Evolutionary conservation across 352 stramenopile species (phyloP), one percentile per base, ranked within the genome.

Genomic region (Thalassiosira oceanica): DNA sequence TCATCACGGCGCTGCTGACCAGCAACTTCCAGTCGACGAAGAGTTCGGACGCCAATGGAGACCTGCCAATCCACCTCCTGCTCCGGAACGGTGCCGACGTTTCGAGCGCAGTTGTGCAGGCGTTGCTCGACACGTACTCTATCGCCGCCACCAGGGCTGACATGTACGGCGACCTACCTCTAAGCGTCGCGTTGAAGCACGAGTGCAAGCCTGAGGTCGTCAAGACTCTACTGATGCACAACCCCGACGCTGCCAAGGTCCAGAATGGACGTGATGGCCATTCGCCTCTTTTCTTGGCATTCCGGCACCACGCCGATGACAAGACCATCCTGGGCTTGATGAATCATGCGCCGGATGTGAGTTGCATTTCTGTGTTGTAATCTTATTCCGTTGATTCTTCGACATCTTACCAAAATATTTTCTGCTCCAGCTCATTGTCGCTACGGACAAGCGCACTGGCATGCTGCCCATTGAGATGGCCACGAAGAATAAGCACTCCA

Each of bases 1-100:
- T 90, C 0, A 87, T 92, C 36, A 90, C 82, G 27, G 72, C 82
- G 2, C 43, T 92, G 3, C 45, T 92, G 8, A 74, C 85, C 0
- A 74, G 82, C 46, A 92, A 92, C 53, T 92, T 92, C 73, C 74
- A 78, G 31, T 89, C 81, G 26, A 70, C 82, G 0, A 92, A 92
- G 44, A 58, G 74, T 15, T 76, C 79, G 2, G 85, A 92, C 51
- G 85, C 85, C 42, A 92, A 92, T 50, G 85, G 85, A 16, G 85
- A 92, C 56, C 58, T 92, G 1, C 85, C 85, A 6, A 57, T 92
- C 6, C 85, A 92, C 42, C 68, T 90, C 16, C 45, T 92, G 10
- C 62, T 92, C 2, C 70, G 80, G 21, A 89, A 85, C 62, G 85
- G 85, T n/a, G 66, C 80, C 35, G 60, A 77, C 5, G 85, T 92